Evolutionary conservation across 2,329 filamentous ascomycete genomes (phyloP).

Genomic region (Penicillium freii): DNA sequence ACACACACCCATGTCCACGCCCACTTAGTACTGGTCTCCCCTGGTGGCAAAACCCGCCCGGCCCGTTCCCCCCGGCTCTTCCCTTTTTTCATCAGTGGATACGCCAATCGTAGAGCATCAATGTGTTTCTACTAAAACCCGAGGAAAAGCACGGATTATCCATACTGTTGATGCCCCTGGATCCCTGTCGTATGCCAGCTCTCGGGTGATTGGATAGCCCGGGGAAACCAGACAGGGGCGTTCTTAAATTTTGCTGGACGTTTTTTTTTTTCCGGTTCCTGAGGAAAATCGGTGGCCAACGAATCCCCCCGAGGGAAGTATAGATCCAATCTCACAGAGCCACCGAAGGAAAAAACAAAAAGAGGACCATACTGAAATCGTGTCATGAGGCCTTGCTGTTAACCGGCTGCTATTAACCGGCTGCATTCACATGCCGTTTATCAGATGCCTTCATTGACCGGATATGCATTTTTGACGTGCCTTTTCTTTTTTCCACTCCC

Average conservation of each 20-base stretch:
- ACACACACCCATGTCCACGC: slow-evolving; percentile 1
- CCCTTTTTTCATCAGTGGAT: slow-evolving; percentile 20
- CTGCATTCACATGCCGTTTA: slow-evolving; percentile 18
- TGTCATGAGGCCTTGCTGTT: slow-evolving; percentile 1
- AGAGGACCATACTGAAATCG: background rate
- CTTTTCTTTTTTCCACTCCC: background rate
- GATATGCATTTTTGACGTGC: slow-evolving; percentile 17
- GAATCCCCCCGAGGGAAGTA: slow-evolving; percentile 4
- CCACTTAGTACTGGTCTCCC: background rate
- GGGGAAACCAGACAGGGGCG: background rate
- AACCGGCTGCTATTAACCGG: slow-evolving; percentile 7
- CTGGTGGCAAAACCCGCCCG: slow-evolving; percentile 27
- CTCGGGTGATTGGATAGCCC: background rate
- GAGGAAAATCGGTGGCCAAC: slow-evolving; percentile 10
- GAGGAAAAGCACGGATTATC: background rate
- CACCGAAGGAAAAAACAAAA: background rate
- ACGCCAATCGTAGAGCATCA: slow-evolving; percentile 14
- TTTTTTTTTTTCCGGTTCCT: background rate
- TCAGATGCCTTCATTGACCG: slow-evolving; percentile 19
- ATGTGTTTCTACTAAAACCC: background rate
- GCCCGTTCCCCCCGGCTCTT: slow-evolving; percentile 32
- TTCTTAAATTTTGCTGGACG: background rate
- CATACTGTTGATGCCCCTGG: slow-evolving; percentile 1
- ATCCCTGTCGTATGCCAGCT: slow-evolving; percentile 1
- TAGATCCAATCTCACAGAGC: background rate